Conservation (phyloP, 202 grass and related monocot genomes). For the Carex arenaria region DNA sequence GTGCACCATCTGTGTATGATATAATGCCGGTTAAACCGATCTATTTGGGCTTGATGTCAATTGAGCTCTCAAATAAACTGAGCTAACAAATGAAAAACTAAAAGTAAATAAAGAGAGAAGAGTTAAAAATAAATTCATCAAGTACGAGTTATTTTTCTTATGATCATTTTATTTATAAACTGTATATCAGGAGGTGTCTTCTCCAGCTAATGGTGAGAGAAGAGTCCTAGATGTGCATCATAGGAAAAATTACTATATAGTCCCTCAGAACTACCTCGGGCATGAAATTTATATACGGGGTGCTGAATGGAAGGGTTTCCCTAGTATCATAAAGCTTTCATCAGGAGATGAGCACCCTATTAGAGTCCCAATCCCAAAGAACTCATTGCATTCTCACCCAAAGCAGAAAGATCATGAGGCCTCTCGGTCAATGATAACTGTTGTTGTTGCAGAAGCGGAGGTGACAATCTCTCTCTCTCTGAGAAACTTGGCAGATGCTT, state of each 20-base stretch:
- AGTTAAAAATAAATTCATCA: neutral
- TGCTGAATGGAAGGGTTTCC: constrained; percentile 40
- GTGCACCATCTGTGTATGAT: neutral
- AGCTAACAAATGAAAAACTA: neutral
- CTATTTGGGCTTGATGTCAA: neutral
- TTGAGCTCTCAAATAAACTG: neutral
- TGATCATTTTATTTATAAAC: neutral
- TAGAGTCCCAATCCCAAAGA: constrained; percentile 81
- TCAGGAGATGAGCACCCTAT: constrained; percentile 74
- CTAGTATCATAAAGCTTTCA: constrained; percentile 68
- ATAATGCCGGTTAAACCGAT: neutral
- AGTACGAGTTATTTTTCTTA: neutral
- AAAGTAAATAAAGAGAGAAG: neutral
- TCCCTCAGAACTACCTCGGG: constrained; percentile 93
- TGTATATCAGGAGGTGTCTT: constrained; percentile 54
- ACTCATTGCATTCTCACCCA: constrained; percentile 70
- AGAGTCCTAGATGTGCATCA: constrained; percentile 82
- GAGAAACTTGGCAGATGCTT: too few relatives aligned
- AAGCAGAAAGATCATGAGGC: constrained; percentile 38
- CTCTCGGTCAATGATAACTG: constrained; percentile 74
- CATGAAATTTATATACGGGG: constrained; percentile 85
- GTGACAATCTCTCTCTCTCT: constrained; percentile 38
- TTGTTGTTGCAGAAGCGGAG: constrained; percentile 85
- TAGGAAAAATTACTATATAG: constrained; percentile 68
- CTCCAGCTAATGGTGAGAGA: constrained; percentile 34